Evolutionary conservation across 331 rosid genomes (phyloP).

Genomic region (Saraca asoca): DNA sequence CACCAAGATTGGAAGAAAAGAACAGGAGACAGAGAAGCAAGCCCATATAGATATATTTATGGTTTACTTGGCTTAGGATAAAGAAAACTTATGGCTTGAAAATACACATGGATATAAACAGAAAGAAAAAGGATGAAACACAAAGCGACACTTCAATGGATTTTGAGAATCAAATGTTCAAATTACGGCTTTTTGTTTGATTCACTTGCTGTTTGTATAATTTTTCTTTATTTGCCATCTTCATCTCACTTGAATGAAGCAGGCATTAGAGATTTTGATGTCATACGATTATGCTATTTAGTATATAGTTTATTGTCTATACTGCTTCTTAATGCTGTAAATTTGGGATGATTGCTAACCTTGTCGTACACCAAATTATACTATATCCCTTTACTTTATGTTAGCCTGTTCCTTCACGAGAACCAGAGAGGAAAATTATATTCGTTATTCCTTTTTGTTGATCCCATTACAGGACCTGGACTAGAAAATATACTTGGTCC

Average conservation of each 20-base stretch:
- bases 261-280: slow-evolving; percentile 36
- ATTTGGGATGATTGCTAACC: slow-evolving; percentile 50
- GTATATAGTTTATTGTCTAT: slow-evolving; percentile 37
- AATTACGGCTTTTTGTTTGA: slow-evolving; percentile 34
- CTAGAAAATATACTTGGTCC: no score
- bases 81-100: slow-evolving; percentile 47
- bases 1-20: slow-evolving; percentile 57
- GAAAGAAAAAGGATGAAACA: slow-evolving; percentile 25
- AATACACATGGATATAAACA: slow-evolving; percentile 31
- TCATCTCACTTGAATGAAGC: slow-evolving; percentile 6
- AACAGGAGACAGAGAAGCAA: slow-evolving; percentile 53
- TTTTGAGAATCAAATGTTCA: slow-evolving; percentile 29
- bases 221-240: slow-evolving; percentile 21
- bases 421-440: slow-evolving; percentile 6
- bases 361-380: slow-evolving; percentile 34
- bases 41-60: slow-evolving; percentile 40
- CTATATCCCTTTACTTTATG: neutral
- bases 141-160: slow-evolving; percentile 37
- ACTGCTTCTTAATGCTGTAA: slow-evolving; percentile 51
- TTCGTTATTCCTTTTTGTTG: no score
- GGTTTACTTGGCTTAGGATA: slow-evolving; percentile 19
- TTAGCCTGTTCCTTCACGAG: slow-evolving; percentile 14
- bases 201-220: slow-evolving; percentile 39
- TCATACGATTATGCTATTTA: slow-evolving; percentile 14
- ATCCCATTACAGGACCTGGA: no score